phyloP scores from a whole-genome alignment of 345 rosid genomes.

The Eucalyptus virginea region DNA sequence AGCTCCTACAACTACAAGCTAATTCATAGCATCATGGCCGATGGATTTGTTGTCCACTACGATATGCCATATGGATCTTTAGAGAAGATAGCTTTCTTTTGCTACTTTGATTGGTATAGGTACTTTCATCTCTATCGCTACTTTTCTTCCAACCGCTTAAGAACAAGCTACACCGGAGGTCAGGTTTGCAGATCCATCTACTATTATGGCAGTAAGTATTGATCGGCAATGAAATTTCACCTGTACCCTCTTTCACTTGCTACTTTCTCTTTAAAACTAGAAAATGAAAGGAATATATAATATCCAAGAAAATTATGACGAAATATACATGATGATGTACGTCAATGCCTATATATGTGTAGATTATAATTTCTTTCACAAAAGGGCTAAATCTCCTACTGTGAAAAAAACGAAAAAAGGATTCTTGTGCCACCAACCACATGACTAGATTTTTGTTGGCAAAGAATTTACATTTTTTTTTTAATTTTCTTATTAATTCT shows the following conservation, averaged over 20 bases:
- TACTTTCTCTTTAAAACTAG: not conserved
- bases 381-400: not conserved
- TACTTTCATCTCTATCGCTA: not conserved
- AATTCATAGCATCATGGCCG: not conserved
- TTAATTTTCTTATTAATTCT: too few relatives aligned
- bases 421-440: not conserved
- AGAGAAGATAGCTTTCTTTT: too few relatives aligned
- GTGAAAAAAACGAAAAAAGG: not conserved
- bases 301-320: not conserved
- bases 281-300: not conserved
- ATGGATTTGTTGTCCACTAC: not conserved
- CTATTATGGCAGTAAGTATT: not conserved
- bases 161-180: rapidly evolving
- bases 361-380: too few relatives aligned
- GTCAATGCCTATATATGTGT: too few relatives aligned
- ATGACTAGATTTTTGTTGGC: not conserved
- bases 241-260: not conserved
- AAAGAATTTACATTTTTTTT: too few relatives aligned
- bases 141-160: not conserved
- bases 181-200: rapidly evolving
- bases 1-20: not conserved
- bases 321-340: not conserved
- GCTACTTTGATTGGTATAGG: rapidly evolving
- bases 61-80: too few relatives aligned
- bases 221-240: not conserved